Base-by-base conservation (phyloP, 179 eudicot species). In the Beta lomatogona region DNA sequence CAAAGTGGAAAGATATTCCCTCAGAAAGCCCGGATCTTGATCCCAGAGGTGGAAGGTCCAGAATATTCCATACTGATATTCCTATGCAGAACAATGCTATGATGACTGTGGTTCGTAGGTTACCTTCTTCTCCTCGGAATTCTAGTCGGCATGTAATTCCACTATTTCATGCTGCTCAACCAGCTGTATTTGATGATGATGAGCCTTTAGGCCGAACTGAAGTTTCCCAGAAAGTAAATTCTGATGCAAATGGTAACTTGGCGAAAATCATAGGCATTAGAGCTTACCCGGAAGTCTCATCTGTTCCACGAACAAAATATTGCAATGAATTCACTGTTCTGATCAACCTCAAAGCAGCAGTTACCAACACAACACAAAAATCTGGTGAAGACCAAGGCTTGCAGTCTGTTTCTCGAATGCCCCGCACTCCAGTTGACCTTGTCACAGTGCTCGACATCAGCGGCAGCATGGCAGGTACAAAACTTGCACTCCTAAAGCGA, bases 391-490 rank as follows among this genome's bases (percentile, higher is more conserved):
- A 74, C 76, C 52, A 68, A 6, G 80, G 55, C 11, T 28, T 21
- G 67, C 82, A 75, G 2, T 48, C 10, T 48, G 50, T 75, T 19
- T 71, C 85, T 73, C 87, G 53, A 54, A 73, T 82, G 12, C 57
- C 90, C 22, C 93, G 95, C 52, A 88, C 91, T 4, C 90, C 92
- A 1, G 82, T 92, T 36, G 95, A 90, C 77, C 93, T 92, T 59
- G 92, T 92, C 19, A 90, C 95, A 12, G 88, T 90, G 65, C 92
- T 92, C 54, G 95, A 92, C 82, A 79, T 89, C 57, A 92, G 95
- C 84, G 95, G 95, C 63, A 92, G 95, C 84, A 92, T 92, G 95
- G 86, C 90, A 10, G 95, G 95, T 46, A 86, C 93, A 16, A 92
- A 92, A 82, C 91, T 92, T 36, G 91, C 93, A 4, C 86, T 92